Percentiles rank a stretch among this genome's conserved stretches.
phyloP scores from a whole-genome alignment of 1,139 yeast species.

The Lizanozyma gosingica region DNA sequence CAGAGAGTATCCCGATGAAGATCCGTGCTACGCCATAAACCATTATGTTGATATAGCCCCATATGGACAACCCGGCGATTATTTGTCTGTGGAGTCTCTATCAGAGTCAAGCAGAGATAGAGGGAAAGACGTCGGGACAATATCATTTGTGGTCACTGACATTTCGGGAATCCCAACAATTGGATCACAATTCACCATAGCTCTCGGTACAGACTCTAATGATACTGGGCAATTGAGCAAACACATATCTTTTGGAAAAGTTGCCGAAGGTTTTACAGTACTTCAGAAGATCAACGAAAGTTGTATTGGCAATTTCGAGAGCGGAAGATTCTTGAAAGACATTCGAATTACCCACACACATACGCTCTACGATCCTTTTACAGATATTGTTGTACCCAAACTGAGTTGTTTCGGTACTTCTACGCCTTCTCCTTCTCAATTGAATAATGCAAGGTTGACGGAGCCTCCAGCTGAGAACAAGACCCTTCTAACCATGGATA shows the following conservation, averaged over 20 bases:
- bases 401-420: background rate
- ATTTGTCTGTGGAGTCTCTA: background rate
- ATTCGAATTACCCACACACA: constrained; percentile 43
- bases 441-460: no score
- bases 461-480: no score
- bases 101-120: constrained; percentile 8
- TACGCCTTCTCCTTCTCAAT: background rate
- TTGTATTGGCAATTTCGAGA: constrained; percentile 26
- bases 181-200: constrained; percentile 21
- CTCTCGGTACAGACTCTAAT: constrained; percentile 14
- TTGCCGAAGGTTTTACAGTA: constrained; percentile 43
- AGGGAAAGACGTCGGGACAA: constrained; percentile 25
- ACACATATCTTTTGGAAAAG: constrained; percentile 37
- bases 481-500: no score
- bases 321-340: constrained; percentile 40
- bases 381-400: constrained; percentile 21
- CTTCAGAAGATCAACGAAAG: constrained; percentile 35
- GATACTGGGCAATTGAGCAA: constrained; percentile 5
- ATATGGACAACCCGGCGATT: background rate
- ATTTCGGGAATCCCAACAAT: constrained; percentile 11
- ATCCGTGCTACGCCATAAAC: constrained; percentile 14
- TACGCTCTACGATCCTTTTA: constrained; percentile 48
- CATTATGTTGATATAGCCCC: constrained; percentile 23
- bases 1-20: constrained; percentile 32
- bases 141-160: constrained; percentile 22